Evolutionary conservation across 345 rosid species (phyloP).

Genomic region (Camelina laxa): DNA sequence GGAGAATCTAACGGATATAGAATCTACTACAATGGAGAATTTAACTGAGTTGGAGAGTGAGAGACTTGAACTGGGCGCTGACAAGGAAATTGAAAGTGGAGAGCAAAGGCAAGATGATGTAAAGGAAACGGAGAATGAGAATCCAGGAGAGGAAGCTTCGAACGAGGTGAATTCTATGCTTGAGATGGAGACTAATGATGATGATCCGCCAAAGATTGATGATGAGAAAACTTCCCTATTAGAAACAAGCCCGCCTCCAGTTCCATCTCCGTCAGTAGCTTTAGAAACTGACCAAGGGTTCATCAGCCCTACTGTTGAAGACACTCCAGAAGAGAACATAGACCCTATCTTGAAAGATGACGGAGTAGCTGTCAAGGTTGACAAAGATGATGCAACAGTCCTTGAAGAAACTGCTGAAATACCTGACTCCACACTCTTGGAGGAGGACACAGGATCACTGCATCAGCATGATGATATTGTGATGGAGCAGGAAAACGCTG

Average conservation of each 20-base stretch:
- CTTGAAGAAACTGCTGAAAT: conserved; percentile 25
- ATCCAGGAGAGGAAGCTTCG: conserved; percentile 26
- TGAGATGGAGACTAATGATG: conserved; percentile 19
- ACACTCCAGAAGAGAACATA: conserved; percentile 21
- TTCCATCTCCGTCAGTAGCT: conserved; percentile 34
- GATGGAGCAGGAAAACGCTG: conserved; percentile 27
- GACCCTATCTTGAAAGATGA: conserved; percentile 24
- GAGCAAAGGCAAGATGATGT: conserved; percentile 30
- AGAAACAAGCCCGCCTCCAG: conserved; percentile 29
- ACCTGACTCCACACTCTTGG: conserved; percentile 34
- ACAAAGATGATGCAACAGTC: conserved; percentile 18
- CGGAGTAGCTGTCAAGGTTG: conserved; percentile 23
- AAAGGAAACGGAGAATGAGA: conserved; percentile 25
- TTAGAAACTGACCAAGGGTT: conserved; percentile 40
- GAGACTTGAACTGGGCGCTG: conserved; percentile 6
- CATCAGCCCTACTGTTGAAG: conserved; percentile 30
- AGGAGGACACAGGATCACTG: conserved; percentile 23
- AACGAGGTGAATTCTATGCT: conserved; percentile 27
- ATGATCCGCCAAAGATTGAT: conserved; percentile 30
- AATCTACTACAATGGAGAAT: conserved; percentile 30
- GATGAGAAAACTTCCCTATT: conserved; percentile 30
- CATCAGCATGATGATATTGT: conserved; percentile 9
- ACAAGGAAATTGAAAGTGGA: conserved; percentile 14
- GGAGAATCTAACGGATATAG: conserved; percentile 27
- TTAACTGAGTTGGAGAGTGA: conserved; percentile 28